A percentile compares a stretch with the other conserved stretches of the same genome.
Evolutionary conservation across 345 rosid species (phyloP).

Genomic region (Pistacia atlantica): DNA sequence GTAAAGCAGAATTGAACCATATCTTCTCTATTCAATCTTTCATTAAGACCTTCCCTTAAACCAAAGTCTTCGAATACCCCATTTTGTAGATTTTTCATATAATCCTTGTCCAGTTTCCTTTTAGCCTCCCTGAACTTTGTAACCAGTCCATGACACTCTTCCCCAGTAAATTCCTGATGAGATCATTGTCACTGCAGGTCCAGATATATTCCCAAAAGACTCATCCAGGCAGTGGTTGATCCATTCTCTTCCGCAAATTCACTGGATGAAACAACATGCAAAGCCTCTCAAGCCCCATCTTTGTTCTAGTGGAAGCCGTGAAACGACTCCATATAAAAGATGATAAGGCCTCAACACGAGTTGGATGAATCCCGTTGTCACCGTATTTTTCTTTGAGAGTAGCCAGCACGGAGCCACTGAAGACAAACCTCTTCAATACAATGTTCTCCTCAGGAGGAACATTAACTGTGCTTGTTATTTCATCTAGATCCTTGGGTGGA

Average conservation of each 20-base stretch:
- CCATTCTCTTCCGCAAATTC: slow-evolving; percentile 32
- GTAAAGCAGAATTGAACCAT: slow-evolving; percentile 30
- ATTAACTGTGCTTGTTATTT: slow-evolving; percentile 7
- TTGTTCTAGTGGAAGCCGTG: slow-evolving; percentile 28
- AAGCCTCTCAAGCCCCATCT: slow-evolving; percentile 16
- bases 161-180: too few species aligned
- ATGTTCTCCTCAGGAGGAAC: slow-evolving; percentile 37
- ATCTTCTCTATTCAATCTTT: slow-evolving; percentile 30
- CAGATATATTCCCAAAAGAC: slow-evolving; percentile 19
- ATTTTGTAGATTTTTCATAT: too few species aligned
- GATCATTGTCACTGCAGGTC: too few species aligned
- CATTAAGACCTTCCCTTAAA: slow-evolving; percentile 35
- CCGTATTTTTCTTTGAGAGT: slow-evolving; percentile 31
- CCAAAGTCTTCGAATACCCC: too few species aligned
- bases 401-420: slow-evolving; percentile 30
- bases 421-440: slow-evolving; percentile 40
- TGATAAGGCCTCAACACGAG: slow-evolving; percentile 46
- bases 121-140: too few species aligned
- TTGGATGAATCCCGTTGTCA: slow-evolving; percentile 10
- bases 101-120: too few species aligned
- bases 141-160: too few species aligned
- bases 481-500: slow-evolving; percentile 37
- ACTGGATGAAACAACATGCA: slow-evolving; percentile 38
- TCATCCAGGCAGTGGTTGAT: slow-evolving; percentile 4
- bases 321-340: slow-evolving; percentile 47